Evolutionary conservation across 352 stramenopile genomes (phyloP).

Genomic region (Globisporangium spiculum): DNA sequence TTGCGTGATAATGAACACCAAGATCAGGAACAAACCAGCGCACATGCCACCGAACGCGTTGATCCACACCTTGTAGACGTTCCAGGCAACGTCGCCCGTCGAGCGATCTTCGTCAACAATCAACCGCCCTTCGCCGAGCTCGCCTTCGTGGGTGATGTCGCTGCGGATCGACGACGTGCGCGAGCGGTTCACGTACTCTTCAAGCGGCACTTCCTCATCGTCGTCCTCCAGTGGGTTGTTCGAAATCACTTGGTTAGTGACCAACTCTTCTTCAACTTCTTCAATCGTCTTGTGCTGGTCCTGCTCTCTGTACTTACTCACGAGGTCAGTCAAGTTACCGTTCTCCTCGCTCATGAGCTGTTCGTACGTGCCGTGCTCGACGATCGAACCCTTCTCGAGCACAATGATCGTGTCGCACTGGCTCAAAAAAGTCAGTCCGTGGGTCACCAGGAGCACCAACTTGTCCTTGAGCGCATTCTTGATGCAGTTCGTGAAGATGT

Average conservation of each 20-base stretch:
- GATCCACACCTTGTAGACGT: slow-evolving; percentile 72
- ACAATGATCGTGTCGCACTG: slow-evolving; percentile 59
- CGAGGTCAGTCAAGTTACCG: slow-evolving; percentile 57
- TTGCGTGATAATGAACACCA: slow-evolving; percentile 45
- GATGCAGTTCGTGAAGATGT: slow-evolving; percentile 95
- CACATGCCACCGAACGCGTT: slow-evolving; percentile 56
- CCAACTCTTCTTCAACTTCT: slow-evolving; percentile 30
- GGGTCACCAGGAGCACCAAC: slow-evolving; percentile 93
- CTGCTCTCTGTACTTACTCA: slow-evolving; percentile 60
- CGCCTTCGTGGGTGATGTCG: slow-evolving; percentile 43
- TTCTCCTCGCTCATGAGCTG: slow-evolving; percentile 65
- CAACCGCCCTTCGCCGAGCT: slow-evolving; percentile 37
- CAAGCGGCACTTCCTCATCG: slow-evolving; percentile 24
- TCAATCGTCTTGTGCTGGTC: slow-evolving; percentile 45
- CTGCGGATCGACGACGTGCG: slow-evolving; percentile 53
- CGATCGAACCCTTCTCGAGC: slow-evolving; percentile 61
- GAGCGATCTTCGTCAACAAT: slow-evolving; percentile 72
- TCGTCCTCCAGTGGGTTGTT: slow-evolving; percentile 20
- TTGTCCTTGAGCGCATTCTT: slow-evolving; percentile 75
- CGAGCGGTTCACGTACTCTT: slow-evolving; percentile 45
- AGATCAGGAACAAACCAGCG: slow-evolving; percentile 39
- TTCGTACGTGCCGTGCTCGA: slow-evolving; percentile 77
- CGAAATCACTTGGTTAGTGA: slow-evolving; percentile 4
- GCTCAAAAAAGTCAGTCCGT: slow-evolving; percentile 83
- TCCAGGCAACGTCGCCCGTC: slow-evolving; percentile 51